phyloP scores from a whole-genome alignment of 768 basidiomycete species.

The Tylopilus sp. region DNA sequence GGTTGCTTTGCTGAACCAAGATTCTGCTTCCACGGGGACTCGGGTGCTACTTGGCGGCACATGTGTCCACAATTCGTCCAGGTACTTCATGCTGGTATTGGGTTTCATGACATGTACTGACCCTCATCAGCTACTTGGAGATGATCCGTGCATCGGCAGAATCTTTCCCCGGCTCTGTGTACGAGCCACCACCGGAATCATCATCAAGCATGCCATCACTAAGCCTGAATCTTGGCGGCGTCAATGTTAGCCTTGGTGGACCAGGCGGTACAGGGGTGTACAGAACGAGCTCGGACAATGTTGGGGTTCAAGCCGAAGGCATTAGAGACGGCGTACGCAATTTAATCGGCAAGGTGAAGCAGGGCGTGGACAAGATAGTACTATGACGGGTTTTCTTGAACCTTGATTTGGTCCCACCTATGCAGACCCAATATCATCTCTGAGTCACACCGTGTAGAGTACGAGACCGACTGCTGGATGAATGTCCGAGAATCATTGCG shows the following conservation, averaged over 20 bases:
- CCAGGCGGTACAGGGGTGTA: conserved; percentile 80
- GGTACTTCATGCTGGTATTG: conserved; percentile 43
- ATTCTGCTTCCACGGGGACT: conserved; percentile 59
- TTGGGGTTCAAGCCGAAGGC: conserved; percentile 80
- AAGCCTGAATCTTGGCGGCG: conserved; percentile 88
- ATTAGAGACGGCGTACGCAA: conserved; percentile 86
- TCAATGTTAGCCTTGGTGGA: conserved; percentile 93
- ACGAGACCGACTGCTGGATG: neutral
- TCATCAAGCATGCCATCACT: conserved; percentile 71
- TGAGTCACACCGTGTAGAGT: neutral
- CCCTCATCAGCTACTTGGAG: conserved; percentile 66
- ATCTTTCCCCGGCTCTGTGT: conserved; percentile 61
- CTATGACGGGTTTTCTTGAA: conserved; percentile 14
- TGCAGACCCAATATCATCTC: neutral
- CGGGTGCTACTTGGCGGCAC: conserved; percentile 90
- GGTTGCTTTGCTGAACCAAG: conserved; percentile 84
- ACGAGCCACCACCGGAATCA: conserved; percentile 74
- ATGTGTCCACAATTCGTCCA: conserved; percentile 91
- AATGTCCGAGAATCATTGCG: neutral
- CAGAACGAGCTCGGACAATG: conserved; percentile 69
- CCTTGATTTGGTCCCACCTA: neutral
- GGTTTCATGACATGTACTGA: conserved; percentile 1
- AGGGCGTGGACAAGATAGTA: conserved; percentile 69
- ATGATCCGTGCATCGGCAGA: conserved; percentile 78
- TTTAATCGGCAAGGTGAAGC: conserved; percentile 85